Conservation (phyloP, 331 rosid species). For the Quercus tomentella region DNA sequence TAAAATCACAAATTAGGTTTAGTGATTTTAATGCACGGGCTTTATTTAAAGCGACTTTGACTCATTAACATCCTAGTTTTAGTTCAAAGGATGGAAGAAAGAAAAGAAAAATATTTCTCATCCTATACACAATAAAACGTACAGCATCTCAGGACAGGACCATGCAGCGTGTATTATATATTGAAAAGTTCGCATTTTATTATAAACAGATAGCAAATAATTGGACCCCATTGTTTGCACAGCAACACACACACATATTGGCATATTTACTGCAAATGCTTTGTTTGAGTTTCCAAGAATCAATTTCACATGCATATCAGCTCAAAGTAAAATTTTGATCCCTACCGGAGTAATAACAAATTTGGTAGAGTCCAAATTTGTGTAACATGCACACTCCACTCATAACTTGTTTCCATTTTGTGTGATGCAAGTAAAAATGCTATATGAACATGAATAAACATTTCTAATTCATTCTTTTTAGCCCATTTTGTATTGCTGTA, state of each 20-base stretch:
- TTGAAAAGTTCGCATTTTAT: neutral
- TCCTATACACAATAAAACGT: neutral
- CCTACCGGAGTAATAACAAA: neutral
- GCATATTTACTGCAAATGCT: neutral
- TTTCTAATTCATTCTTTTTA: neutral
- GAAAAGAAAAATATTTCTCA: too few relatives aligned
- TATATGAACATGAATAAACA: neutral
- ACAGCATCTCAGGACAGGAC: neutral
- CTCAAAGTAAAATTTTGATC: neutral
- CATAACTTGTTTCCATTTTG: conserved; percentile 6
- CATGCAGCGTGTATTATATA: neutral
- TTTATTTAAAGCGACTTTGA: neutral
- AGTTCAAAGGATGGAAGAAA: neutral
- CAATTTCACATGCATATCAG: neutral
- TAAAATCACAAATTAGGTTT: neutral
- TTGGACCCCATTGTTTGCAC: neutral
- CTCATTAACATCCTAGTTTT: neutral
- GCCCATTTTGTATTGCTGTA: too few relatives aligned
- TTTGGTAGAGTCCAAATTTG: neutral
- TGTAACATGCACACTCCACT: conserved; percentile 1
- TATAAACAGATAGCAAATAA: neutral
- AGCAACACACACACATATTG: neutral
- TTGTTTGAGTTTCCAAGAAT: conserved; percentile 1
- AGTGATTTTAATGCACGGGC: neutral
- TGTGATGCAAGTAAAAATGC: conserved; percentile 1